A percentile compares a stretch with the other conserved stretches of the same genome.
phyloP scores from a whole-genome alignment of 208 protist species.

The Vickermania ingenoplastis region DNA sequence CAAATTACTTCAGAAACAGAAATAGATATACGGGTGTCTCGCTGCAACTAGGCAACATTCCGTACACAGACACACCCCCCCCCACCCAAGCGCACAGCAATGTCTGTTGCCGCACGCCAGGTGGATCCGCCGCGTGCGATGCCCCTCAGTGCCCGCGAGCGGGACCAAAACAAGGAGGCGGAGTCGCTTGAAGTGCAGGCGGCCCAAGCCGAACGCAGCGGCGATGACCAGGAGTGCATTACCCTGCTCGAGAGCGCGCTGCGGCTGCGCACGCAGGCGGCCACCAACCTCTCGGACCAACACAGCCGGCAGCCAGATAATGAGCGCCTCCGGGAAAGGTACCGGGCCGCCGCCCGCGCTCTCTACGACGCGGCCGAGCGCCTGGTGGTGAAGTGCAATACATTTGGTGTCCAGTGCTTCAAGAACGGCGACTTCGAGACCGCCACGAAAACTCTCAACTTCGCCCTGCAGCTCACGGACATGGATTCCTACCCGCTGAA shows the following conservation, averaged over 20 bases:
- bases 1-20: too few species aligned
- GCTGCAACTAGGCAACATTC: too few species aligned
- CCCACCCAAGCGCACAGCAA: neutral
- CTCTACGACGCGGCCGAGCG: slow-evolving; percentile 65
- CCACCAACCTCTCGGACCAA: slow-evolving; percentile 9
- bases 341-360: slow-evolving; percentile 14
- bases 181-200: slow-evolving; percentile 54
- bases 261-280: slow-evolving; percentile 49
- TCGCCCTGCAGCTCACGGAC: slow-evolving; percentile 59
- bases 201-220: slow-evolving; percentile 30
- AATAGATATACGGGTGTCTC: too few species aligned
- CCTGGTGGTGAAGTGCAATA: slow-evolving; percentile 68
- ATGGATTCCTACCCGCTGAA: slow-evolving; percentile 53
- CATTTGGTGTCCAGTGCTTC: slow-evolving; percentile 52
- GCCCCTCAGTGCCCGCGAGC: neutral
- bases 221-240: slow-evolving; percentile 39
- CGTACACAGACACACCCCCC: neutral
- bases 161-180: slow-evolving; percentile 55
- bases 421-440: slow-evolving; percentile 66
- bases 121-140: neutral
- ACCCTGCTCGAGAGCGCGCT: slow-evolving; percentile 74
- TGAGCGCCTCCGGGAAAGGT: neutral
- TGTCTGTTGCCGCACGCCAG: neutral
- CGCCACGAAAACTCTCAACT: slow-evolving; percentile 43
- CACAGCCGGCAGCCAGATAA: slow-evolving; percentile 11